A percentile compares a stretch with the other conserved stretches of the same genome.
phyloP scores from a whole-genome alignment of 805 yeast genomes.

The Pichia thaimueangensis region DNA sequence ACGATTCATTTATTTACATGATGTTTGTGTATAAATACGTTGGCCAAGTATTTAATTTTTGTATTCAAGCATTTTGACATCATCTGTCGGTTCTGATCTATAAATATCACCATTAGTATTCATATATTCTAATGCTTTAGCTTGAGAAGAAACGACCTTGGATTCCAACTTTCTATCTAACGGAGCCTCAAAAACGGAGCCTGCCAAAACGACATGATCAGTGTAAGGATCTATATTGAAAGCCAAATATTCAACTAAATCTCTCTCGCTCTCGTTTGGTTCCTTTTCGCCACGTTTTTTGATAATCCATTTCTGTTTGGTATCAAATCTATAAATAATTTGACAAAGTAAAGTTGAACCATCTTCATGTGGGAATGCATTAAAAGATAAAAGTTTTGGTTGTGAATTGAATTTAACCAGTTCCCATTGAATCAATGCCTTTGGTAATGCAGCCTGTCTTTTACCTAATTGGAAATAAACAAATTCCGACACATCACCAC shows the following conservation, averaged over 20 bases:
- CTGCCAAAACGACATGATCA: constrained; percentile 52
- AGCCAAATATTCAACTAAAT: constrained; percentile 55
- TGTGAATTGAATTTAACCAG: constrained; percentile 58
- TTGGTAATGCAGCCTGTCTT: constrained; percentile 52
- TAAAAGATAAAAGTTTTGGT: constrained; percentile 70
- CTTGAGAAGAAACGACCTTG: constrained; percentile 24
- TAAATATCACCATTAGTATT: constrained; percentile 31
- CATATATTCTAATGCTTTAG: constrained; percentile 28
- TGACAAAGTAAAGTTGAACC: constrained; percentile 37
- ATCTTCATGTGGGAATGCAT: constrained; percentile 41
- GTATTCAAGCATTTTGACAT: constrained; percentile 15
- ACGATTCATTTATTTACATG: no score
- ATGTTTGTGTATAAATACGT: no score
- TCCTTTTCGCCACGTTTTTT: constrained; percentile 38
- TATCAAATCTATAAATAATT: constrained; percentile 55
- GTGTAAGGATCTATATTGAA: constrained; percentile 57
- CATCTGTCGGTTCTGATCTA: constrained; percentile 30
- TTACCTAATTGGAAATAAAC: constrained; percentile 51
- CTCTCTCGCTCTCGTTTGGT: constrained; percentile 40
- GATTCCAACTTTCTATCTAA: constrained; percentile 32
- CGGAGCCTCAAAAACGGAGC: constrained; percentile 58
- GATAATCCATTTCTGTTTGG: constrained; percentile 51
- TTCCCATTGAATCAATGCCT: constrained; percentile 66
- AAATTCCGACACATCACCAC: constrained; percentile 49
- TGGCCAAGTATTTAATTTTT: constrained; percentile 8